Evolutionary conservation across 2,329 filamentous ascomycete species (phyloP).

Genomic region (Fusarium redolens): DNA sequence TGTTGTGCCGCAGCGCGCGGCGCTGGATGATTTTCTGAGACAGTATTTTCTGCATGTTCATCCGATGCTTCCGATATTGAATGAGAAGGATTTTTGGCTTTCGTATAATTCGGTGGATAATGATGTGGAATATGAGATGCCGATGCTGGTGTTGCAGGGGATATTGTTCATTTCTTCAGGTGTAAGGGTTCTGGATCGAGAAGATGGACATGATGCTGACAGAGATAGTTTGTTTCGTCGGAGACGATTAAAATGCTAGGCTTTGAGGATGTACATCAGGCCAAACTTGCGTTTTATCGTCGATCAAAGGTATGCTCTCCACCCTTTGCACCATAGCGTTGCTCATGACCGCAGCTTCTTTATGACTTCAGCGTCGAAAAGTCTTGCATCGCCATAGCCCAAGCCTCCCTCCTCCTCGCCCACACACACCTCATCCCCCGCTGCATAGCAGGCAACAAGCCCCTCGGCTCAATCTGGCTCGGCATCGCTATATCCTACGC

Average conservation of each 20-base stretch:
- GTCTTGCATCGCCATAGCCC: constrained; percentile 40
- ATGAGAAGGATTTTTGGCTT: constrained; percentile 43
- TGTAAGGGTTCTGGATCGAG: not conserved
- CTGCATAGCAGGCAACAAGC: constrained; percentile 41
- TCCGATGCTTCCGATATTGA: constrained; percentile 44
- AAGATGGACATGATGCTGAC: not conserved
- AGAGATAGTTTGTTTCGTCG: constrained; percentile 26
- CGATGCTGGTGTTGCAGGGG: constrained; percentile 39
- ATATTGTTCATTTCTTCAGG: constrained; percentile 39
- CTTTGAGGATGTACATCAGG: constrained; percentile 39
- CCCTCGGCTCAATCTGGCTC: constrained; percentile 41
- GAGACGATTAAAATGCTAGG: constrained; percentile 36
- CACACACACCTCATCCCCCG: constrained; percentile 43
- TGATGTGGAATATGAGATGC: constrained; percentile 21
- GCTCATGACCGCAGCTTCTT: constrained; percentile 26
- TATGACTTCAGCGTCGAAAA: constrained; percentile 44
- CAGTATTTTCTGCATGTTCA: constrained; percentile 47
- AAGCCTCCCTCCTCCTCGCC: constrained; percentile 38
- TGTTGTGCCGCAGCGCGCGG: constrained; percentile 34
- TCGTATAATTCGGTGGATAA: constrained; percentile 32
- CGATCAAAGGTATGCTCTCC: constrained; percentile 32
- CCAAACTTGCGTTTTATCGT: constrained; percentile 41
- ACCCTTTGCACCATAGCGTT: rapidly evolving
- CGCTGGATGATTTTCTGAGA: constrained; percentile 45
- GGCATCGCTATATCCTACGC: constrained; percentile 44